phyloP scores from a whole-genome alignment of 2,329 filamentous ascomycete genomes.

The Aspergillus tanneri region DNA sequence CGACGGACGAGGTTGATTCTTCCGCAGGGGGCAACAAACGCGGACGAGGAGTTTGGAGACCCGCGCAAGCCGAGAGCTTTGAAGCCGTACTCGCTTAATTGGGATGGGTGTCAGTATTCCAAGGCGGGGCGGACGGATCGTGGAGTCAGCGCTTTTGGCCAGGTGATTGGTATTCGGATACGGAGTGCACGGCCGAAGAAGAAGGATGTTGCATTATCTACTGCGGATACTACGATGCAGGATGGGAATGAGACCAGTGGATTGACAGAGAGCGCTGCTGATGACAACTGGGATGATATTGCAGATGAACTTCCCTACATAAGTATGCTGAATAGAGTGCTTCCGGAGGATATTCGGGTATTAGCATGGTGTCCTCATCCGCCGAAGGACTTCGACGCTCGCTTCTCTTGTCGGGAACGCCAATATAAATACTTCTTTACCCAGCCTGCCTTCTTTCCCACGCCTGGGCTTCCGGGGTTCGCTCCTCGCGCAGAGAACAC shows the following conservation, averaged over 20 bases:
- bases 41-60: slow-evolving; percentile 38
- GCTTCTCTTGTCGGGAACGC: slow-evolving; percentile 88
- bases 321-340: slow-evolving; percentile 77
- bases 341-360: slow-evolving; percentile 85
- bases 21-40: slow-evolving; percentile 53
- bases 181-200: slow-evolving; percentile 70
- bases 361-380: slow-evolving; percentile 89
- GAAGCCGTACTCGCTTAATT: slow-evolving; percentile 59
- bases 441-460: slow-evolving; percentile 78
- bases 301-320: slow-evolving; percentile 82
- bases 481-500: slow-evolving; percentile 30
- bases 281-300: slow-evolving; percentile 61
- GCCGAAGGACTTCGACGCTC: slow-evolving; percentile 77
- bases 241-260: slow-evolving; percentile 18
- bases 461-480: slow-evolving; percentile 56
- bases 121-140: slow-evolving; percentile 93
- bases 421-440: slow-evolving; percentile 98
- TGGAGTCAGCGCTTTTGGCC: slow-evolving; percentile 94
- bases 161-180: slow-evolving; percentile 82
- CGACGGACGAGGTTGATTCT: slow-evolving; percentile 79
- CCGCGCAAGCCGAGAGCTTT: slow-evolving; percentile 41
- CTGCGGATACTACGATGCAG: slow-evolving; percentile 15
- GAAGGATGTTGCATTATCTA: slow-evolving; percentile 5
- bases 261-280: slow-evolving; percentile 35
- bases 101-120: slow-evolving; percentile 82